Conservation (phyloP, 2,329 filamentous ascomycete genomes). For the Pseudogymnoascus sp. region DNA sequence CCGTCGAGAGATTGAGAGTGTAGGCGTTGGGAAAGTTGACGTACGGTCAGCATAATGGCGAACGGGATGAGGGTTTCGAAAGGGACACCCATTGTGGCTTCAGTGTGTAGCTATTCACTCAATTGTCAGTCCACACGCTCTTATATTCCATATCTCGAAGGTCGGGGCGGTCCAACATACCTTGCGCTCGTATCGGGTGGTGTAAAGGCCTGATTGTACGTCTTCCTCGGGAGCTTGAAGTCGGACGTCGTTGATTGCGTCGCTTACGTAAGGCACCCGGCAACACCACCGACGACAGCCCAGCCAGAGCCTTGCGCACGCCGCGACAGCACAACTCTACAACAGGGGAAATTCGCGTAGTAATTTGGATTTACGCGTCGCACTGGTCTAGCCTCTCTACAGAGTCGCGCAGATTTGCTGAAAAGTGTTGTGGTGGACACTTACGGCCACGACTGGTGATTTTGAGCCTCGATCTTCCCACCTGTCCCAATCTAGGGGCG, state of each 20-base stretch:
- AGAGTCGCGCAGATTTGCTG: conserved; percentile 9
- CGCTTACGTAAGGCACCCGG: background rate
- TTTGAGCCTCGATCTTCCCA: conserved; percentile 6
- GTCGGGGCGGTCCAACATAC: background rate
- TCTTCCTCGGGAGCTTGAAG: conserved; percentile 1
- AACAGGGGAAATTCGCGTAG: conserved; percentile 18
- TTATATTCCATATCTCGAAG: background rate
- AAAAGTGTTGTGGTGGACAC: conserved; percentile 2
- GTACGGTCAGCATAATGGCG: conserved; percentile 32
- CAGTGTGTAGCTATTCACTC: background rate
- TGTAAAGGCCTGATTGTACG: background rate
- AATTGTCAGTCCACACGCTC: background rate
- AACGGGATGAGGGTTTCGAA: conserved; percentile 35
- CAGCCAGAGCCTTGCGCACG: background rate
- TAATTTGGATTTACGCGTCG: conserved; percentile 27
- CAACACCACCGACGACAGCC: conserved; percentile 13
- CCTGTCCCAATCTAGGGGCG: background rate
- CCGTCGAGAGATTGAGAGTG: background rate
- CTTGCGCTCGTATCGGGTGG: conserved; percentile 9
- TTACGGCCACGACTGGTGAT: background rate
- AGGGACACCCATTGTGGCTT: conserved; percentile 32
- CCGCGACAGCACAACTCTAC: conserved; percentile 21
- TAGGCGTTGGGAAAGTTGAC: conserved; percentile 13
- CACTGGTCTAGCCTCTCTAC: conserved; percentile 18
- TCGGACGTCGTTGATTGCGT: conserved; percentile 11